Evolutionary conservation across 2,329 filamentous ascomycete genomes (phyloP).

Genomic region (Trichothecium roseum): DNA sequence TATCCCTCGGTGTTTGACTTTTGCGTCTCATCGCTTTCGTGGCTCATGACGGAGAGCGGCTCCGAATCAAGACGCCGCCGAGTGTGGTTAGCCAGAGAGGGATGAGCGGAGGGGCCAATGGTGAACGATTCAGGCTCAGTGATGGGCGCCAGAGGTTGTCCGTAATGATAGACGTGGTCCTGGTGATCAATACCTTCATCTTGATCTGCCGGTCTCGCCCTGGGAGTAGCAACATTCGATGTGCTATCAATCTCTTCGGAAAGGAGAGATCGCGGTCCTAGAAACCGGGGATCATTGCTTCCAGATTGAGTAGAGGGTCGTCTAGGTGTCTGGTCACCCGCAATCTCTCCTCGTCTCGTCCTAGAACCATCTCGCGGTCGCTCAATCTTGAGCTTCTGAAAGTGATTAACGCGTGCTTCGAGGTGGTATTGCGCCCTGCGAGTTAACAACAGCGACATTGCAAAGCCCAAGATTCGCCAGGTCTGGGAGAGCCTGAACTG

Average conservation of each 20-base stretch:
- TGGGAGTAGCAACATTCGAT: constrained; percentile 50
- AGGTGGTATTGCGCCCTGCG: constrained; percentile 48
- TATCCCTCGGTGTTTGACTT: constrained; percentile 50
- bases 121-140: constrained; percentile 39
- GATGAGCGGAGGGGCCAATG: constrained; percentile 37
- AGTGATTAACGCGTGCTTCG: constrained; percentile 32
- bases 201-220: constrained; percentile 40
- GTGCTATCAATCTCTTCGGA: constrained; percentile 50
- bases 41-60: constrained; percentile 39
- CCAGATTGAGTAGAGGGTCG: constrained; percentile 17
- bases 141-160: constrained; percentile 34
- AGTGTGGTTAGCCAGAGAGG: constrained; percentile 2
- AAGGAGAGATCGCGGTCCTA: constrained; percentile 30
- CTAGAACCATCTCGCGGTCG: background rate
- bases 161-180: constrained; percentile 17
- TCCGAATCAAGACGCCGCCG: constrained; percentile 38
- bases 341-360: constrained; percentile 3
- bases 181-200: constrained; percentile 13
- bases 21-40: constrained; percentile 35
- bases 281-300: constrained; percentile 8
- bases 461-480: constrained; percentile 51
- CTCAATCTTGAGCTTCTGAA: constrained; percentile 19
- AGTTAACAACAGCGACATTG: constrained; percentile 41
- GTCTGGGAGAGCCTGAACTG: constrained; percentile 53
- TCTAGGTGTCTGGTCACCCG: constrained; percentile 28